Conservation (phyloP, 2,329 filamentous ascomycete genomes). For the Botrytis deweyae region DNA sequence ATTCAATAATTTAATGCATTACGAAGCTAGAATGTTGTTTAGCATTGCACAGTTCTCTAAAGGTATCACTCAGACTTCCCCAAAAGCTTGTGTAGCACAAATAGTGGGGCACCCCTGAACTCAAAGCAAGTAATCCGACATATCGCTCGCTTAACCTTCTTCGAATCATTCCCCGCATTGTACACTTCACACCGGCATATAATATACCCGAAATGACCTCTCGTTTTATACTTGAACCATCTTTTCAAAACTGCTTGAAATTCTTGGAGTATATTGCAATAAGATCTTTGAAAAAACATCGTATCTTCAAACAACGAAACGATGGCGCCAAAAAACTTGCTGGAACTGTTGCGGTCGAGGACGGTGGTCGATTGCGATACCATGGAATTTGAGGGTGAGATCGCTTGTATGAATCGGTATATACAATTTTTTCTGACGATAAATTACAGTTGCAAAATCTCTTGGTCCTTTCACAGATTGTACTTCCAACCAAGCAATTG, state of each 20-base stretch:
- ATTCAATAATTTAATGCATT: too few relatives aligned
- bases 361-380: slow-evolving; percentile 54
- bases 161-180: not conserved
- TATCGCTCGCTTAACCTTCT: slow-evolving; percentile 3
- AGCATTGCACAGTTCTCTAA: not conserved
- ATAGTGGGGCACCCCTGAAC: not conserved
- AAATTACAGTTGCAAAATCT: slow-evolving; percentile 44
- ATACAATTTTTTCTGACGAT: not conserved
- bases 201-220: not conserved
- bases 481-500: slow-evolving; percentile 57
- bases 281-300: not conserved
- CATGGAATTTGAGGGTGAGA: slow-evolving; percentile 47
- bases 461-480: slow-evolving; percentile 53
- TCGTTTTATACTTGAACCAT: not conserved
- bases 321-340: slow-evolving; percentile 36
- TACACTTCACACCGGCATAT: slow-evolving; percentile 5
- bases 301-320: not conserved
- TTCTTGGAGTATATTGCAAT: not conserved
- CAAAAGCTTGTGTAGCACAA: not conserved
- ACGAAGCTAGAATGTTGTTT: not conserved
- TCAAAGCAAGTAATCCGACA: slow-evolving; percentile 5
- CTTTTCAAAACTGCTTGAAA: not conserved
- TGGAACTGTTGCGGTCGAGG: slow-evolving; percentile 46
- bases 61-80: too few relatives aligned
- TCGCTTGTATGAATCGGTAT: not conserved